Base-by-base conservation (phyloP, 208 protist species). In the Trypanosoma cruzi region DNA sequence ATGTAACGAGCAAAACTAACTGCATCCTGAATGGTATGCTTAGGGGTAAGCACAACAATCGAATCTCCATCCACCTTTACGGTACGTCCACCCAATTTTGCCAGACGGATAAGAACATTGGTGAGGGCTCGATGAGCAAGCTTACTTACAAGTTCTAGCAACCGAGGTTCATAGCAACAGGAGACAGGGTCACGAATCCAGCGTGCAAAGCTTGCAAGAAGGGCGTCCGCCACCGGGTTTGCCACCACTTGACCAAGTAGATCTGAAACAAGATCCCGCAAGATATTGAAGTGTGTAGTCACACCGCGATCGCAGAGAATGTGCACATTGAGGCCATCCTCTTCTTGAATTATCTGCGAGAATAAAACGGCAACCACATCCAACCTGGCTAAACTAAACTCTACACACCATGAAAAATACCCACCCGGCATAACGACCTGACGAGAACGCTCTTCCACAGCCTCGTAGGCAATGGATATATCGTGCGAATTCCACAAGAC, bases 301-400 rank as follows among this genome's bases (percentile, higher is more conserved):
- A 97, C 86, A 24, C 92, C 92, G 11, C 85, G 78, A 74, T 95
- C 88, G 64, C 81, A 93, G 48, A 97, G 73, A 16, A 75, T 65
- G 13, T 93, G 86, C 20, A 75, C 73, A 52, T 81, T 85, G 0
- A 85, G 89, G 73, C 95, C 89, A 64, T 95, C 89, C 3, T 82
- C 86, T 57, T 97, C 89, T 68, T 95, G 86, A 62, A 97, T 95
- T 36, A 89, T 70, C 71, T 97, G 92, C 29, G 92, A 92, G 67
- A 97, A 97, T 29, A 97, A 73, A 36, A 94, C 76, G 22, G 92
- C 84, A 31, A 95, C 88, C n/a, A 94, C 89, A 66, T 94, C 92
- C 0, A 97, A 68, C n/a, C 88, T 79, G 0, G 86, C 90, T 18
- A 97, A 79, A 50, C 81, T 86, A 68, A 97, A 89, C 73, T 97